Evolutionary conservation across 495 filamentous ascomycete genomes (phyloP), one percentile per base, ranked within the genome.

Genomic region (Daldinia childiae): DNA sequence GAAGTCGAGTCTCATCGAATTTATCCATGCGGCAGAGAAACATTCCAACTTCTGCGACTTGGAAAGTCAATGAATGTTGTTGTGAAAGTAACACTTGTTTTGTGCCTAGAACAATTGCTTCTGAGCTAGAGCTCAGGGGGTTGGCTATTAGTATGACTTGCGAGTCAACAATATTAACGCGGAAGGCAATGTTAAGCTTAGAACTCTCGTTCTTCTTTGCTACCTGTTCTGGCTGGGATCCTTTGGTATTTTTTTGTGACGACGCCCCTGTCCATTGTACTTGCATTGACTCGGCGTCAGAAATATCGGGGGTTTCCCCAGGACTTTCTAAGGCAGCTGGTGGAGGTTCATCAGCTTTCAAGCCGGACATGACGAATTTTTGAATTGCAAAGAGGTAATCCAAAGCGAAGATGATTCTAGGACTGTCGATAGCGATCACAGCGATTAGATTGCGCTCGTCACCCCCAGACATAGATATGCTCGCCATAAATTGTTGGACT

Each of bases 21-120:
- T 91, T 91, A 76, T 99, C 95, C 96, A 99, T 98, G 29, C 95
- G 92, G 77, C 95, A 99, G 38, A 99, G 83, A 79, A 98, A 99
- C 94, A 99, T 98, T 62, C 95, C 96, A 51, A 98, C 89, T 74
- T 97, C 89, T 38, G 91, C 91, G 8, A 98, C 87, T 74, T 98
- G 96, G 63, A 99, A 84, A 9, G 96, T 97, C 56, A 94, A 86
- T 24, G 95, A 93, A 82, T 98, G 93, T 79, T 99, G 95, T 74
- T 95, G 92, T 14, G 95, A 95, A 11, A 98, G 83, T 6, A 98
- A 85, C 6, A 98, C 88, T 76, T 99, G 93, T 78, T 98, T 98
- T 8, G 93, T 97, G 17, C 94, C 91, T 17, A 99, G 86, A 9
- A 98, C 96, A 72, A 99, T 97, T 6, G 95, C 95, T 76, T 99